Base-by-base conservation (phyloP, 2,329 filamentous ascomycete species). In the Clathrospora elynae region DNA sequence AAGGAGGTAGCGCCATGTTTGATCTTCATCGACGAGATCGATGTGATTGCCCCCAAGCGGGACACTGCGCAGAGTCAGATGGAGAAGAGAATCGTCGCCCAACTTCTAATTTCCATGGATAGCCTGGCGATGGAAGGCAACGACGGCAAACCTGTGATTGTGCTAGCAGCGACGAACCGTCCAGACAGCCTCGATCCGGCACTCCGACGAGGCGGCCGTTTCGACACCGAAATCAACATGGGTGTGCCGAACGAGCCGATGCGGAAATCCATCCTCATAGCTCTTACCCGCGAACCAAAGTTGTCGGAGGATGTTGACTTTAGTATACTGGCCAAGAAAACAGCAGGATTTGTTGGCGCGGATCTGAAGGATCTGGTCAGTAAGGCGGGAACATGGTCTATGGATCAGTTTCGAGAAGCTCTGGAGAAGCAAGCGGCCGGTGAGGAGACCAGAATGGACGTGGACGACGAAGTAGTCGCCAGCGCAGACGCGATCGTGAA, bases 11-110 rank as follows among this genome's bases (percentile, higher is more conserved):
- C 92, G 0, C 93, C 93, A 0, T 95, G 90, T 61, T 77, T 99
- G 4, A 79, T 99, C 4, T 95, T 96, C 62, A 87, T 97, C 43
- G 90, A 96, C 56, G 87, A 96, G 57, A 88, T 97, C 37, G 91
- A 99, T 68, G 86, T 87, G 3, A 93, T 97, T 59, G 88, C 90
- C 35, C 88, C 88, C 0, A 95, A 95, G 67, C 79, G 87, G 42
- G 89, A 95, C 51, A 88, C 83, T 40, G 84, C 87, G 1, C 87
- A 93, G 61, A 85, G 87, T 61, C 90, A 96, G 53, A 92, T 95
- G 83, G 90, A 96, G 66, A 88, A 90, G 63, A 78, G 90, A 38
- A 93, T 95, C 50, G 86, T 95, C 9, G 82, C 84, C 1, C 88
- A 95, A 62, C 83, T 97, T 53, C 75, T 89, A 42, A 86, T 87